A percentile compares a stretch with the other conserved stretches of the same genome.
These are phyloP conservation scores for Daldinia caldariorum DNA, from an alignment of 495 filamentous ascomycete species.

Conservation along the genomic window DNA sequence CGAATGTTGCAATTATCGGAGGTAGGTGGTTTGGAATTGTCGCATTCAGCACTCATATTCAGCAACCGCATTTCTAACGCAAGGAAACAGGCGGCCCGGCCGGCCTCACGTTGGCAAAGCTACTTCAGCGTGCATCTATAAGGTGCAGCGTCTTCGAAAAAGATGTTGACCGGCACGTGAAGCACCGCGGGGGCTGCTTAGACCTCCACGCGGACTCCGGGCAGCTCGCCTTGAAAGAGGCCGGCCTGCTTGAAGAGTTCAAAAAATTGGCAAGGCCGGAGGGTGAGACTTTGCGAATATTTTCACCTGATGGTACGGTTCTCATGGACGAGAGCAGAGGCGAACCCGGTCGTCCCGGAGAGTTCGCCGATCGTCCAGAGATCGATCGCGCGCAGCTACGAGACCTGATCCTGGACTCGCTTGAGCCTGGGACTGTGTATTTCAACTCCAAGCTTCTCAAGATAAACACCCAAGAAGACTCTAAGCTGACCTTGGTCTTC, in stretches of 20 bases:
- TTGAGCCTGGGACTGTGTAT: background rate
- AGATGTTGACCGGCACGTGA: conserved; percentile 1
- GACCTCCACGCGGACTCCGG: conserved; percentile 1
- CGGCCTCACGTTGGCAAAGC: background rate
- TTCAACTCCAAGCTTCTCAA: background rate
- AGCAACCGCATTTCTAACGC: background rate
- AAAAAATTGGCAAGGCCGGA: background rate
- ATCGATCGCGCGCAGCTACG: background rate
- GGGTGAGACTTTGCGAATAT: background rate
- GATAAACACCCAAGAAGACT: background rate
- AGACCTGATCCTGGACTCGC: background rate
- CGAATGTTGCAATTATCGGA: conserved; percentile 2
- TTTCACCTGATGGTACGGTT: background rate
- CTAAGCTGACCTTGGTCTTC: background rate
- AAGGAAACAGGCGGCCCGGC: background rate
- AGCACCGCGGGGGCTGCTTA: conserved; percentile 1
- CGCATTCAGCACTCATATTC: background rate
- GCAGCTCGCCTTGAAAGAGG: conserved; percentile 1
- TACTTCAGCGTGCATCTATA: background rate
- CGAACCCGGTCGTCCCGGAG: background rate
- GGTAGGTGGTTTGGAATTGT: background rate
- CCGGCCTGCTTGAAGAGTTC: background rate
- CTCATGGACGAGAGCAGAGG: conserved; percentile 2
- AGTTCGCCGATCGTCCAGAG: background rate
- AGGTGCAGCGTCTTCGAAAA: background rate